Conservation (phyloP, 352 stramenopile species). For the Phytophthora constricta region DNA sequence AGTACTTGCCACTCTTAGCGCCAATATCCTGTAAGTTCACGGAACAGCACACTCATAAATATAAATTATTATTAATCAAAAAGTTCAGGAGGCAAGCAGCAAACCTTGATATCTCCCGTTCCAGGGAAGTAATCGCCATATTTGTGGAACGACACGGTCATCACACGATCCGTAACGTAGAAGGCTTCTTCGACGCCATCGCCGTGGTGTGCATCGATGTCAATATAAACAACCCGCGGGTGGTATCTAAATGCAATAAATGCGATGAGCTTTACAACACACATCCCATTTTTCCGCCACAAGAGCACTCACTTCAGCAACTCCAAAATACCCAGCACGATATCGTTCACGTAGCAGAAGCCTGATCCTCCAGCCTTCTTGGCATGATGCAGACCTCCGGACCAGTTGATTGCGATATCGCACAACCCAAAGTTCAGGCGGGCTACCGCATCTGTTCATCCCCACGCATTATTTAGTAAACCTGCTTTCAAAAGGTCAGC, state of each 20-base stretch:
- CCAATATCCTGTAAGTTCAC: slow-evolving; percentile 90
- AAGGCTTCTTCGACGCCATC: slow-evolving; percentile 98
- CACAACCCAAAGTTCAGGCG: slow-evolving; percentile 96
- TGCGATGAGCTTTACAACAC: slow-evolving; percentile 80
- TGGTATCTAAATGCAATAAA: slow-evolving; percentile 94
- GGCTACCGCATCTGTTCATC: slow-evolving; percentile 90
- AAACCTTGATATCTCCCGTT: slow-evolving; percentile 90
- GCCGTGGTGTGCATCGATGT: slow-evolving; percentile 99
- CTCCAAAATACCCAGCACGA: slow-evolving; percentile 98
- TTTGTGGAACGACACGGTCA: slow-evolving; percentile 99
- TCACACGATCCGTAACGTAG: slow-evolving; percentile 96
- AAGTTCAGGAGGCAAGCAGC: too few relatives aligned
- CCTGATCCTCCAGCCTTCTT: slow-evolving; percentile 95
- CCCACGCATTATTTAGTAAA: background rate
- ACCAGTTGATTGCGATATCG: slow-evolving; percentile 98
- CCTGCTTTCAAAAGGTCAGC: background rate
- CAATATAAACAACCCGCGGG: slow-evolving; percentile 97
- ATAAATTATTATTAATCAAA: background rate
- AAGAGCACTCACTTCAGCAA: slow-evolving; percentile 92
- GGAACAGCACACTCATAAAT: background rate
- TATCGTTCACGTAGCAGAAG: slow-evolving; percentile 99
- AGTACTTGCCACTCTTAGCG: slow-evolving; percentile 92
- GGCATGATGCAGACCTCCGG: slow-evolving; percentile 96
- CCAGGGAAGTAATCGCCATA: slow-evolving; percentile 99
- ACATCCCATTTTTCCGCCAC: slow-evolving; percentile 91